These are phyloP conservation scores for Saccharomyces hybrid DNA, from an alignment of 1,139 yeast genomes.

Conservation along the genomic window DNA sequence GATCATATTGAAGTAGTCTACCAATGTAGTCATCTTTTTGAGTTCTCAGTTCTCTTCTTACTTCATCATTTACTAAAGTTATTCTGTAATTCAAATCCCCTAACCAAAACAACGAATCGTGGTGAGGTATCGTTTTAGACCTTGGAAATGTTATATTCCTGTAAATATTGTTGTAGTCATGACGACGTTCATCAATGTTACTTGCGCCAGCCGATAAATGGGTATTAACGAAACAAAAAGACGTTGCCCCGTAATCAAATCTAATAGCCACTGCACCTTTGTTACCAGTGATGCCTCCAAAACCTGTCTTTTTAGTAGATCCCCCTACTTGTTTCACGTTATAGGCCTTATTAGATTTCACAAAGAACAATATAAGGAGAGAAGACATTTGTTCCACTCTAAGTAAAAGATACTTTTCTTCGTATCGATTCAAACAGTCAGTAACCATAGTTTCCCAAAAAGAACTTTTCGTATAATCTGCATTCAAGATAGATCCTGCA, in stretches of 20 bases:
- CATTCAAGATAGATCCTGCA: slow-evolving; percentile 70
- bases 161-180: slow-evolving; percentile 62
- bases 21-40: slow-evolving; percentile 42
- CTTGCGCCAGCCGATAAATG: slow-evolving; percentile 89
- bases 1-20: slow-evolving; percentile 63
- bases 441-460: slow-evolving; percentile 57
- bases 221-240: slow-evolving; percentile 73
- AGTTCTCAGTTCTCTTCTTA: slow-evolving; percentile 39
- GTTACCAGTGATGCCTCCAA: slow-evolving; percentile 92
- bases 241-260: slow-evolving; percentile 64
- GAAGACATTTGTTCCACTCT: slow-evolving; percentile 90
- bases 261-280: slow-evolving; percentile 91
- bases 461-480: slow-evolving; percentile 56
- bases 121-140: slow-evolving; percentile 52
- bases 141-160: slow-evolving; percentile 42
- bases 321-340: slow-evolving; percentile 64
- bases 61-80: slow-evolving; percentile 58
- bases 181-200: slow-evolving; percentile 72
- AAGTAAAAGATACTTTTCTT: slow-evolving; percentile 51
- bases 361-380: slow-evolving; percentile 59
- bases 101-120: slow-evolving; percentile 81
- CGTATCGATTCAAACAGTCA: slow-evolving; percentile 46
- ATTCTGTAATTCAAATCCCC: slow-evolving; percentile 92
- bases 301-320: slow-evolving; percentile 80
- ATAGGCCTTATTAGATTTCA: slow-evolving; percentile 46